These are phyloP conservation scores for Linum lewisii DNA, from an alignment of 345 rosid genomes.

Conservation along the genomic window DNA sequence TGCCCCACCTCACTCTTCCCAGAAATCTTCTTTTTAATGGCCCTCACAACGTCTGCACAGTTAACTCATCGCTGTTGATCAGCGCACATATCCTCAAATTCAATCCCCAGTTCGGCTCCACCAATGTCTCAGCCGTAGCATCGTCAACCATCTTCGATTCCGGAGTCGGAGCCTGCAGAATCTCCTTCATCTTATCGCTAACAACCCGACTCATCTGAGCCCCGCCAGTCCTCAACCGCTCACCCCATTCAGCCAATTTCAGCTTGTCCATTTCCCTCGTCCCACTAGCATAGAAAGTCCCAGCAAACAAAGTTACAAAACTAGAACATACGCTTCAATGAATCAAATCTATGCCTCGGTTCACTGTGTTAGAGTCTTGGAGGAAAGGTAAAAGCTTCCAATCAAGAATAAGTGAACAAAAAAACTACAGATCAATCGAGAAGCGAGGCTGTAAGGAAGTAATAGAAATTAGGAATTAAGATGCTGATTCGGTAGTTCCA, in stretches of 20 bases:
- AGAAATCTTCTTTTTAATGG: slow-evolving; percentile 62
- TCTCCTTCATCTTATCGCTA: slow-evolving; percentile 73
- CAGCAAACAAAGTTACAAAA: no score
- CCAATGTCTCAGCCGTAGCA: slow-evolving; percentile 61
- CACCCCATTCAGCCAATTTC: slow-evolving; percentile 65
- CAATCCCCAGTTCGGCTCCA: slow-evolving; percentile 83
- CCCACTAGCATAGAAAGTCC: neutral
- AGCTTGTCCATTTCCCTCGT: slow-evolving; percentile 45
- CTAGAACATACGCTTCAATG: no score
- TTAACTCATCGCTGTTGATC: slow-evolving; percentile 59
- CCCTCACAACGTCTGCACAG: slow-evolving; percentile 54
- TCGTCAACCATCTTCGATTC: slow-evolving; percentile 83
- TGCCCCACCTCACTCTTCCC: slow-evolving; percentile 48
- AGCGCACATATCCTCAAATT: slow-evolving; percentile 77
- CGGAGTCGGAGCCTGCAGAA: slow-evolving; percentile 64
- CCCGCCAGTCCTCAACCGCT: slow-evolving; percentile 60
- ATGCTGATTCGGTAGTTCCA: slow-evolving; percentile 11
- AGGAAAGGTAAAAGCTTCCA: no score
- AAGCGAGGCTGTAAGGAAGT: no score
- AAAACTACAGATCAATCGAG: no score
- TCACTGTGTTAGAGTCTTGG: no score
- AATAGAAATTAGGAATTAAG: neutral
- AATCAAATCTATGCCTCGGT: no score
- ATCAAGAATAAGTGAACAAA: no score
- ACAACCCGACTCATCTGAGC: slow-evolving; percentile 75